Percentiles rank a stretch among this genome's conserved stretches.
Conservation (phyloP, 306 rosid genomes). For the Corylus avellana region DNA sequence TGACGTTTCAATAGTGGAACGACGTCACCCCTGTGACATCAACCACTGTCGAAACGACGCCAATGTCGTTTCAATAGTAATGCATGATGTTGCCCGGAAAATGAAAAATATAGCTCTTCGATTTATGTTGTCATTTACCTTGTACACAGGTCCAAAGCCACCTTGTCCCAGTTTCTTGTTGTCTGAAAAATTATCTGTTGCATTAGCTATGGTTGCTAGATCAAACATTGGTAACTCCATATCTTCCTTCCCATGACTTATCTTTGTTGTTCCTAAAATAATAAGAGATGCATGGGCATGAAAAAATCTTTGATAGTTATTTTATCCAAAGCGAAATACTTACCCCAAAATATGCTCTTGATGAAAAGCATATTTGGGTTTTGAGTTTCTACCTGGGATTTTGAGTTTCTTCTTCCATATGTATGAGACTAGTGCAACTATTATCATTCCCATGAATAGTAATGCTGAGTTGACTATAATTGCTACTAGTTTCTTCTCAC, state of each 20-base stretch:
- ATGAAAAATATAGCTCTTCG: not conserved
- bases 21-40: no score
- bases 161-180: conserved; percentile 59
- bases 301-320: not conserved
- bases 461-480: not conserved
- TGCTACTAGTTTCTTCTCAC: not conserved
- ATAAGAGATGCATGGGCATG: not conserved
- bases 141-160: conserved; percentile 65
- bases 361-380: no score
- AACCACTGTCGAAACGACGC: no score
- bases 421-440: not conserved
- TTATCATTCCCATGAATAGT: not conserved
- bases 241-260: conserved; percentile 28
- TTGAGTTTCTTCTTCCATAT: not conserved
- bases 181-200: conserved; percentile 51
- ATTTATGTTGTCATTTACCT: conserved; percentile 27
- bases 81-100: not conserved
- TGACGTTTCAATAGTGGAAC: no score
- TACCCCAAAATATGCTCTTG: not conserved
- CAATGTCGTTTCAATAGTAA: no score
- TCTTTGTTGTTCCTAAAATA: not conserved
- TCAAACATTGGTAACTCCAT: conserved; percentile 49
- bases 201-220: conserved; percentile 31
- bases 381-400: not conserved
- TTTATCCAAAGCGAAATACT: not conserved